Evolutionary conservation across 805 yeast species (phyloP), one percentile per base, ranked within the genome.

Genomic region (Wickerhamiella lipophila): DNA sequence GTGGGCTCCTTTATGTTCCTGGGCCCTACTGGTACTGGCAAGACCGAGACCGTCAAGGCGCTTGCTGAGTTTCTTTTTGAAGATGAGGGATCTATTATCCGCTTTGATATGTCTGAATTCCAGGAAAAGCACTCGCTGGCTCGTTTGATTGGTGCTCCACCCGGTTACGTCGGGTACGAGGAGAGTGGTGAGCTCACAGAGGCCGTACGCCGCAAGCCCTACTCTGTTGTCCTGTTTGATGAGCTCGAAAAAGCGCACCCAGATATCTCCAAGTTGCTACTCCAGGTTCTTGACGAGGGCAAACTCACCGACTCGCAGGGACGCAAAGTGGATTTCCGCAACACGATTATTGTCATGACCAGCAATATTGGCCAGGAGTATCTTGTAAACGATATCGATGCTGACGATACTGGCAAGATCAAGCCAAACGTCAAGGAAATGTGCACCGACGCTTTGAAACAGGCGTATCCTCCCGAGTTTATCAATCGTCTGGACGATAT

Each of bases 21-120:
- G 55, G 98, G 98, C 19, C 97, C 98, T 48, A 92, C 98, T 0
- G 98, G 98, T 68, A 89, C 97, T 0, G 98, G 98, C 68, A 89
- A 89, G 66, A 92, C 98, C 0, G 97, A 92, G 64, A 73, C 92
- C 47, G 88, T 96, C 6, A 89, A 92, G 64, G 80, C 94, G 0
- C 73, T 89, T 50, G 95, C 97, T 1, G 87, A 86, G 58, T 92
- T 92, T 58, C 66, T 89, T 58, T 92, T 92, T 66, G 92, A 87
- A 60, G 89, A 89, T 63, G 86, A 84, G 59, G 73, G 78, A 40
- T 77, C 95, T 8, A 87, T 89, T 30, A 78, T 88, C 21, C 73
- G 98, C 57, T 89, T 89, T 63, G 98, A 89, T 65, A 92, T 92
- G 98, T 84, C 95, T 18, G 98, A 89, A 64, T 89, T 92, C 65